Conservation (phyloP, 2,329 filamentous ascomycete genomes). For the Myriosclerotinia duriaeana region DNA sequence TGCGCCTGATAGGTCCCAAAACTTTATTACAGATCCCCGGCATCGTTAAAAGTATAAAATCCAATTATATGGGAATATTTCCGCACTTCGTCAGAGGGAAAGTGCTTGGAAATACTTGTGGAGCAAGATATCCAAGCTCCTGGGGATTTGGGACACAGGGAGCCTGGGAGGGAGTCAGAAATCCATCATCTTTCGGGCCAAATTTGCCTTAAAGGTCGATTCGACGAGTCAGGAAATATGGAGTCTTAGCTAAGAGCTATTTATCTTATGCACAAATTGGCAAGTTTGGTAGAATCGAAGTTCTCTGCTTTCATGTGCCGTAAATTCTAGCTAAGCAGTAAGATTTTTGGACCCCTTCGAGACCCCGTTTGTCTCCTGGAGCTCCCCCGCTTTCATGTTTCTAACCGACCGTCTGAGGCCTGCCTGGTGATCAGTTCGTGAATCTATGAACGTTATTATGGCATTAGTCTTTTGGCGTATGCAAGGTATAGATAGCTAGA, state of each 20-base stretch:
- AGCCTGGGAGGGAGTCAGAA: conserved; percentile 3
- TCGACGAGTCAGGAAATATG: conserved; percentile 17
- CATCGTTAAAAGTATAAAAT: conserved; percentile 19
- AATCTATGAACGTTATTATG: conserved; percentile 4
- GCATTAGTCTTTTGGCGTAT: background rate
- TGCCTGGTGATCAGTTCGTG: background rate
- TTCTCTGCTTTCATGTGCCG: conserved; percentile 3
- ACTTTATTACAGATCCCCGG: conserved; percentile 19
- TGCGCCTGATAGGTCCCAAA: conserved; percentile 17
- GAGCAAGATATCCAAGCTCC: conserved; percentile 18
- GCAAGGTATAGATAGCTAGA: conserved; percentile 5
- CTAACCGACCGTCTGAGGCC: background rate
- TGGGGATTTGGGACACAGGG: conserved; percentile 11
- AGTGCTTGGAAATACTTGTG: conserved; percentile 10
- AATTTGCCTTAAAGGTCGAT: conserved; percentile 10
- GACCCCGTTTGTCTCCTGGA: background rate
- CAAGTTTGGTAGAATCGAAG: background rate
- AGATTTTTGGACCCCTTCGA: background rate
- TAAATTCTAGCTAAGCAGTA: background rate
- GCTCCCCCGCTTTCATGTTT: background rate
- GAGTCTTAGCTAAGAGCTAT: background rate
- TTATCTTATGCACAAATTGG: conserved; percentile 6
- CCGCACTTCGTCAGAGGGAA: conserved; percentile 16
- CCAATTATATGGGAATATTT: conserved; percentile 10
- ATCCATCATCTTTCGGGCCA: conserved; percentile 12